These are phyloP conservation scores for Xanthoconium stramineum DNA, from an alignment of 768 basidiomycete genomes.

Conservation along the genomic window DNA sequence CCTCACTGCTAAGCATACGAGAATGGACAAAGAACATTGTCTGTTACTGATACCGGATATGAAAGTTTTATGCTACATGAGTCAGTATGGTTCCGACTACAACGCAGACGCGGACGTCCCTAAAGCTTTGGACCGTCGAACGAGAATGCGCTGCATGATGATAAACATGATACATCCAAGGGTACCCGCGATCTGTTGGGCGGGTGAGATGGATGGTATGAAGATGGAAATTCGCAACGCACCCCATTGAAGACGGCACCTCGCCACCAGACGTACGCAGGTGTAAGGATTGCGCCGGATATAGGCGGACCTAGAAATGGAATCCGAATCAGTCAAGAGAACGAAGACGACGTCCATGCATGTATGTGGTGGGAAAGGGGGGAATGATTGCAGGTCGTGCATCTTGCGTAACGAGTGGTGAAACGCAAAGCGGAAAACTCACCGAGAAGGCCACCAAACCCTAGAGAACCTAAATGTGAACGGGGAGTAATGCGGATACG, in stretches of 20 bases:
- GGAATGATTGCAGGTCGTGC: too few relatives aligned
- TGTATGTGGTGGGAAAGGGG: too few relatives aligned
- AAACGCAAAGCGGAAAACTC: not conserved
- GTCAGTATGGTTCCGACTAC: too few relatives aligned
- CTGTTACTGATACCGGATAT: too few relatives aligned
- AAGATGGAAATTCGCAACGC: not conserved
- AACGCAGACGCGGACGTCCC: not conserved
- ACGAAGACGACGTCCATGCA: not conserved
- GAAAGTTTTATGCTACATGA: too few relatives aligned
- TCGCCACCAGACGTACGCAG: slow-evolving; percentile 55
- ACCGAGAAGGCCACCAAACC: slow-evolving; percentile 23
- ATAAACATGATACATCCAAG: slow-evolving; percentile 26
- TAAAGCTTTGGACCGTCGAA: slow-evolving; percentile 4
- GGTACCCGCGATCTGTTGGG: slow-evolving; percentile 13
- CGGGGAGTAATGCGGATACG: not conserved
- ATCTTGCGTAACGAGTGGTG: too few relatives aligned
- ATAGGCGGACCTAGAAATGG: slow-evolving; percentile 46
- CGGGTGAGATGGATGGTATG: not conserved
- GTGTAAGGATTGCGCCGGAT: slow-evolving; percentile 52
- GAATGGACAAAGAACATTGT: too few relatives aligned
- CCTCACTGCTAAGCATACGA: too few relatives aligned
- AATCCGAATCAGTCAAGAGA: not conserved
- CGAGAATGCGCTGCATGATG: slow-evolving; percentile 25
- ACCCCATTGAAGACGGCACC: slow-evolving; percentile 53
- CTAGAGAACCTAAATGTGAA: slow-evolving; percentile 6